Evolutionary conservation across 805 yeast genomes (phyloP), one percentile per base, ranked within the genome.

Genomic region (Spathaspora girioi): DNA sequence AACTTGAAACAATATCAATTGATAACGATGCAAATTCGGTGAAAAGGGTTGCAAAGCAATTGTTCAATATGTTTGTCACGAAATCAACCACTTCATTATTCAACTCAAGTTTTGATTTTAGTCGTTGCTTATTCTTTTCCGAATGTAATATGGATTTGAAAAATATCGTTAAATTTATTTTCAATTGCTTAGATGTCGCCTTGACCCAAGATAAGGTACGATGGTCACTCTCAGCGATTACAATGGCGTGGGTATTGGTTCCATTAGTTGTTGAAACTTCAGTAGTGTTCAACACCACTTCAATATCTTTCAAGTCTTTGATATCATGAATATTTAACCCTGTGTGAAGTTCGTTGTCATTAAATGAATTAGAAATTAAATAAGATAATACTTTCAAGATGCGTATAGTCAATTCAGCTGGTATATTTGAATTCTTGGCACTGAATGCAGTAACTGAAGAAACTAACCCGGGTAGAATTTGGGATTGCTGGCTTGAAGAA

Each of bases 391-490:
- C 12, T n/a, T 58, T 52, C n/a, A 71, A 47, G 1, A 66, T 52
- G 20, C 53, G 43, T 1, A 64, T 51, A 5, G 68, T 45, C 1
- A 66, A 49, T 2, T 59, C 51, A 18, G 54, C 64, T 49, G 69
- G 66, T 19, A 72, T 40, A 38, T 53, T 60, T 27, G 57, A 59
- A 0, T 66, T 51, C 3, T 45, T 27, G 0, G 65, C 48, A 18
- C 54, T 59, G 52, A 68, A 71, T 17, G 65, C 64, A 4, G 71
- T 61, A 15, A 71, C 50, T 44, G 65, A 58, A 4, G 77, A 73
- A 1, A 66, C 57, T 5, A 68, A 55, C 0, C 79, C 79, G 1
- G 79, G 79, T n/a, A 74, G 59, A 1, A 73, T 70, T 42, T 64
- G 64, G 10, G 77, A 62, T 6, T 71, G 47, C 38, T 68, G 69